Evolutionary conservation across 129 eudicot genomes (phyloP).

Genomic region (Chrysanthemum makinoi): DNA sequence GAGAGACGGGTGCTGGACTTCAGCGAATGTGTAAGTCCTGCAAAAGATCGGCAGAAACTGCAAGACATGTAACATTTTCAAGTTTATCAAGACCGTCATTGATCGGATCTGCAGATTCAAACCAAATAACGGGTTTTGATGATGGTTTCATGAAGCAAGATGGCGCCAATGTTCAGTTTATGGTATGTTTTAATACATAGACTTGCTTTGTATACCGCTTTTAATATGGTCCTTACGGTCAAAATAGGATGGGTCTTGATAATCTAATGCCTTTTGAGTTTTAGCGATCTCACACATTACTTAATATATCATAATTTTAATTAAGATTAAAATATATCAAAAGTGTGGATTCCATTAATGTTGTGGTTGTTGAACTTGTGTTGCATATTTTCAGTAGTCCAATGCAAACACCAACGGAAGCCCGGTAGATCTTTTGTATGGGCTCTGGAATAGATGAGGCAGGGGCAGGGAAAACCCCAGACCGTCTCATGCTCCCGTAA

Average conservation of each 20-base stretch:
- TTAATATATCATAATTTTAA: no score
- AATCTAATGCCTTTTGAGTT: no score
- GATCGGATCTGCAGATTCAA: conserved; percentile 36
- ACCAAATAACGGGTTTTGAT: conserved; percentile 47
- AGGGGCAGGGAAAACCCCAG: conserved; percentile 22
- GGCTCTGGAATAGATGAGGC: conserved; percentile 23
- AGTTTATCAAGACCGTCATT: conserved; percentile 56
- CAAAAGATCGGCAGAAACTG: conserved; percentile 38
- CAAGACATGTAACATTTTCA: conserved; percentile 31
- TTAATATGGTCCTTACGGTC: no score
- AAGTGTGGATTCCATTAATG: no score
- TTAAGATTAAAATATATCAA: no score
- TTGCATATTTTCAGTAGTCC: conserved; percentile 24
- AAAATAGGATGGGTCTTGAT: no score
- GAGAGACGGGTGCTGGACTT: conserved; percentile 88
- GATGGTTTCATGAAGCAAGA: conserved; percentile 20
- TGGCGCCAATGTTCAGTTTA: conserved; percentile 23
- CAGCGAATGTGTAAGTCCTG: conserved; percentile 79
- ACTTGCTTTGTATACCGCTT: no score
- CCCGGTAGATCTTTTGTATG: conserved; percentile 13
- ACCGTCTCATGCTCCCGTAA: conserved; percentile 30
- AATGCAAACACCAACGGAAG: conserved; percentile 30
- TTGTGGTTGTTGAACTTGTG: no score
- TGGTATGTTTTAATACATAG: conserved; percentile 14
- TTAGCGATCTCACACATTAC: no score